Percentiles rank a stretch among this genome's conserved stretches.
phyloP scores from a whole-genome alignment of 805 yeast species.

The Teunomyces funiuensis region DNA sequence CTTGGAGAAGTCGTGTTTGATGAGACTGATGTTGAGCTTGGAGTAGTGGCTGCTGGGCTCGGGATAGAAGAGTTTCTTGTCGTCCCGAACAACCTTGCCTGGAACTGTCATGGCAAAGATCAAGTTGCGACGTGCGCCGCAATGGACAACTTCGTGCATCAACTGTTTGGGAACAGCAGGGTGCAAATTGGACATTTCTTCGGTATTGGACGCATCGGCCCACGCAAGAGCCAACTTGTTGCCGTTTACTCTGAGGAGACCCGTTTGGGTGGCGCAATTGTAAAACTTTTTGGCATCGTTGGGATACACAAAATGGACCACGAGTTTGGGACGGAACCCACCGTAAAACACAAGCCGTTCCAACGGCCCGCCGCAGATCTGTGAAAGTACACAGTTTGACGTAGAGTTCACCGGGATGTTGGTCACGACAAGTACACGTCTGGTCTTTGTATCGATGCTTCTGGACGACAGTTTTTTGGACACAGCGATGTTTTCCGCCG shows the following conservation, averaged over 20 bases:
- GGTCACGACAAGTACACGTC: constrained; percentile 35
- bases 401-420: constrained; percentile 46
- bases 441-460: not conserved
- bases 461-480: not conserved
- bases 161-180: constrained; percentile 23
- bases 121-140: constrained; percentile 57
- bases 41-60: constrained; percentile 44
- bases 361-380: constrained; percentile 68
- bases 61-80: constrained; percentile 36
- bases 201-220: constrained; percentile 33
- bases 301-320: constrained; percentile 51
- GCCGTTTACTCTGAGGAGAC: constrained; percentile 62
- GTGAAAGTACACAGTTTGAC: constrained; percentile 49
- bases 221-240: constrained; percentile 46
- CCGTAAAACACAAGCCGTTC: constrained; percentile 45
- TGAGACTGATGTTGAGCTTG: constrained; percentile 41
- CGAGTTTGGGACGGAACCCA: constrained; percentile 24
- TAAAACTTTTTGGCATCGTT: constrained; percentile 56
- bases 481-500: not conserved
- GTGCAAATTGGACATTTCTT: constrained; percentile 17
- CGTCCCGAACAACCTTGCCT: constrained; percentile 21
- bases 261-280: constrained; percentile 47
- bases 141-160: constrained; percentile 31
- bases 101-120: constrained; percentile 35
- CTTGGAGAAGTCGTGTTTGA: constrained; percentile 48